Conservation (phyloP, 495 filamentous ascomycete species). For the Penicillium odoratum region DNA sequence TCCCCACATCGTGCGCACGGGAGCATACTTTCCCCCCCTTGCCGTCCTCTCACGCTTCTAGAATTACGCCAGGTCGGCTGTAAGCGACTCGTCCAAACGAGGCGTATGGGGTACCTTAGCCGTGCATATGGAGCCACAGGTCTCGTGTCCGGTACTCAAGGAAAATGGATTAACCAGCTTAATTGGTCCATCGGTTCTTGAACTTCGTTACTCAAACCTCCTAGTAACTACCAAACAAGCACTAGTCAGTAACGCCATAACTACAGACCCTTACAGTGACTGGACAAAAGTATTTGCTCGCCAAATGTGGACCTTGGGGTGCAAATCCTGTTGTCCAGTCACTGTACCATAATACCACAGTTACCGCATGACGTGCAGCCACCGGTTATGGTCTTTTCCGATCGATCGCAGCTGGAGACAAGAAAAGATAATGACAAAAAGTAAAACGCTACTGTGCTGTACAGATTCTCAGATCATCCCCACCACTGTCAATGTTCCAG, state of each 20-base stretch:
- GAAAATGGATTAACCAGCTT: background rate
- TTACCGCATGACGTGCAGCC: conserved; percentile 2
- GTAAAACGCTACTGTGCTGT: background rate
- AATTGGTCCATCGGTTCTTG: background rate
- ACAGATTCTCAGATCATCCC: background rate
- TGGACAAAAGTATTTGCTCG: no score
- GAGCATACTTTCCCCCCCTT: conserved; percentile 3
- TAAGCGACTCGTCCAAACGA: background rate
- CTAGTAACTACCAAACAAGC: no score
- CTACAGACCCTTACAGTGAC: no score
- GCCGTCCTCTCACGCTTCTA: conserved; percentile 2
- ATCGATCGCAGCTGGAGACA: background rate
- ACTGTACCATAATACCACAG: background rate
- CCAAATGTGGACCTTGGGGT: no score
- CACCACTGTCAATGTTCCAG: background rate
- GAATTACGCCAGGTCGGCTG: conserved; percentile 3
- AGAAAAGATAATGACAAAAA: background rate
- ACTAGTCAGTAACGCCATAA: no score
- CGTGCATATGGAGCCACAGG: background rate
- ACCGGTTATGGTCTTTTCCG: conserved; percentile 1
- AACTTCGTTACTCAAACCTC: no score
- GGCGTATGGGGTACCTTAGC: conserved; percentile 10
- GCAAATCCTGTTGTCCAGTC: no score
- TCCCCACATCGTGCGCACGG: conserved; percentile 23
- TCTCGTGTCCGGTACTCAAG: conserved; percentile 3